These are phyloP conservation scores for Erythrophleum ivorense DNA, from an alignment of 331 rosid genomes.

Conservation along the genomic window DNA sequence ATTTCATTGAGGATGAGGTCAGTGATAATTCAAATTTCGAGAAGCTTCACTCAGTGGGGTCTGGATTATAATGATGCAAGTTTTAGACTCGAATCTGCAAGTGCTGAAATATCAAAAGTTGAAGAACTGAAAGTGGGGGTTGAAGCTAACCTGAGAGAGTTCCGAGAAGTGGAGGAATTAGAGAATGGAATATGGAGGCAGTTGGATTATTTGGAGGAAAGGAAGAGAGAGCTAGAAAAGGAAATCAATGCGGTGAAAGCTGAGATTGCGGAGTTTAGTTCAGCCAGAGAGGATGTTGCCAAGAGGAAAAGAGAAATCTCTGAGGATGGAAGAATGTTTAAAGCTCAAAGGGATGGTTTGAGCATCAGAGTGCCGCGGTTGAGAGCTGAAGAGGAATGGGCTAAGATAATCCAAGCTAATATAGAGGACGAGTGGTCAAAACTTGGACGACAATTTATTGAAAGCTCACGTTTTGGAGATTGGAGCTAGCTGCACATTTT, in stretches of 20 bases:
- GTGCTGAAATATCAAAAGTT: conserved; percentile 3
- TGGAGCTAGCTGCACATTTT: neutral
- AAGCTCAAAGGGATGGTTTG: conserved; percentile 33
- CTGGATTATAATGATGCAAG: conserved; percentile 35
- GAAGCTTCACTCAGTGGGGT: conserved; percentile 32
- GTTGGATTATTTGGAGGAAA: conserved; percentile 21
- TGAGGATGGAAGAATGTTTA: conserved; percentile 26
- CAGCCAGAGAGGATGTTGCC: neutral
- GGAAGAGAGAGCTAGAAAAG: conserved; percentile 43
- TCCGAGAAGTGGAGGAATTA: conserved; percentile 14
- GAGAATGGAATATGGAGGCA: conserved; percentile 15
- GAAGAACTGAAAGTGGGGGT: conserved; percentile 20
- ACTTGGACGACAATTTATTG: conserved; percentile 30
- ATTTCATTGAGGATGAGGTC: conserved; percentile 28
- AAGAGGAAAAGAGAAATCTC: conserved; percentile 26
- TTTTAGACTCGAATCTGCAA: conserved; percentile 31
- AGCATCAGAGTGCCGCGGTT: conserved; percentile 28
- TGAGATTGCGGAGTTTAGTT: conserved; percentile 27
- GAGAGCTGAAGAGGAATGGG: conserved; percentile 37
- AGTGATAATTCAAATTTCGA: neutral
- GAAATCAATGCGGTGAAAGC: conserved; percentile 35
- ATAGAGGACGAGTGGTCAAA: conserved; percentile 40
- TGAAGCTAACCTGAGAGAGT: conserved; percentile 34
- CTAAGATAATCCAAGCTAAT: conserved; percentile 25
- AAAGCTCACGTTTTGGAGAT: neutral